These are phyloP conservation scores for Glonium stellatum DNA, from an alignment of 495 filamentous ascomycete genomes.

Conservation along the genomic window DNA sequence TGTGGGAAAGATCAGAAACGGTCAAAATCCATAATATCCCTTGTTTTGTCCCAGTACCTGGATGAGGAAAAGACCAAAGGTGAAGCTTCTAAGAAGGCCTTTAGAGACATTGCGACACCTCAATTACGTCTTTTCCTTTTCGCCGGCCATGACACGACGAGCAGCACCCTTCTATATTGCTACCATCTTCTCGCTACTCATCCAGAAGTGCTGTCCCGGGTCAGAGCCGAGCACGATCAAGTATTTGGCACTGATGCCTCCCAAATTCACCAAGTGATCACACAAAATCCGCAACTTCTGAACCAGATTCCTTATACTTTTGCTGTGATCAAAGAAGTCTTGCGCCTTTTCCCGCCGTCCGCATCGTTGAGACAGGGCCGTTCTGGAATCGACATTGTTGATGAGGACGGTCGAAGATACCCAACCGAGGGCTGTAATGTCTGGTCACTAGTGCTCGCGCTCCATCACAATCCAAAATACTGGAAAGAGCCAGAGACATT, in stretches of 20 bases:
- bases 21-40: no score
- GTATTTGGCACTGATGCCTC: neutral
- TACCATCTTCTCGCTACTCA: constrained; percentile 44
- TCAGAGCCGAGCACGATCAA: constrained; percentile 26
- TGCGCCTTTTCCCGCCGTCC: constrained; percentile 19
- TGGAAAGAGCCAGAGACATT: constrained; percentile 6
- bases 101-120: neutral
- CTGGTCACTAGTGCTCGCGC: constrained; percentile 18
- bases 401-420: constrained; percentile 27
- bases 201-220: constrained; percentile 34
- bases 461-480: constrained; percentile 15
- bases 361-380: constrained; percentile 18
- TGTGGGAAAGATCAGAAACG: neutral
- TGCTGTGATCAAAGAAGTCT: constrained; percentile 21
- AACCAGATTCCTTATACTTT: constrained; percentile 17
- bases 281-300: constrained; percentile 5
- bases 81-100: no score
- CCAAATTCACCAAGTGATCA: constrained; percentile 39
- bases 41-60: no score
- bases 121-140: constrained; percentile 38
- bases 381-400: constrained; percentile 13
- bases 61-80: no score
- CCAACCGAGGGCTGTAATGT: constrained; percentile 32
- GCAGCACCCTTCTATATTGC: constrained; percentile 36
- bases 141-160: constrained; percentile 47